These are phyloP conservation scores for Diaporthe citriasiana DNA, from an alignment of 2,329 filamentous ascomycete genomes.

Conservation along the genomic window DNA sequence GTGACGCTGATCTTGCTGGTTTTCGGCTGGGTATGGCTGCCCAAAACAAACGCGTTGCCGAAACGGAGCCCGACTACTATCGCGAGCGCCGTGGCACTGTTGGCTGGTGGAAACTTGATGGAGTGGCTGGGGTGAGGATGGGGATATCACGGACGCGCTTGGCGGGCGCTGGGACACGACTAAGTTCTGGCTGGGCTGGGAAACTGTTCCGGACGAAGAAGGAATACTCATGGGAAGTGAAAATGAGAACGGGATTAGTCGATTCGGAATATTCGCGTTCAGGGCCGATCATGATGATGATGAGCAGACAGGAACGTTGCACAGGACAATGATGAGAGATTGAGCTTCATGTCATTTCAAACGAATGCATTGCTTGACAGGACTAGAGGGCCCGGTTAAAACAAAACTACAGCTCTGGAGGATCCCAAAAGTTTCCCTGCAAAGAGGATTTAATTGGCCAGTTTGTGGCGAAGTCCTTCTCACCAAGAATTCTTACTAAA, in stretches of 20 bases:
- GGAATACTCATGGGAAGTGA: conserved; percentile 17
- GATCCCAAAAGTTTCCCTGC: too few species aligned
- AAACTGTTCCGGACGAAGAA: conserved; percentile 17
- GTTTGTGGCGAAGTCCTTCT: too few species aligned
- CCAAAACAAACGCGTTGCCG: conserved; percentile 47
- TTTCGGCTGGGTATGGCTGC: conserved; percentile 26
- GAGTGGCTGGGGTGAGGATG: conserved; percentile 46
- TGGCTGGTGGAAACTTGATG: conserved; percentile 56
- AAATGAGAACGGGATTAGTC: conserved; percentile 24
- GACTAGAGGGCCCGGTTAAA: too few species aligned
- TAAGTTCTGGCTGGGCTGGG: conserved; percentile 48
- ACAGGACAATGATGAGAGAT: not conserved
- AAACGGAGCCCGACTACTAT: conserved; percentile 51
- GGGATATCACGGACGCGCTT: conserved; percentile 44
- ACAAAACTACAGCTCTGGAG: too few species aligned
- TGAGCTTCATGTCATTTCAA: too few species aligned
- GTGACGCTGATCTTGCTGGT: not conserved
- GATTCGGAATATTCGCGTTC: conserved; percentile 3
- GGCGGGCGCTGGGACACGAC: conserved; percentile 43
- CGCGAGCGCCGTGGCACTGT: conserved; percentile 54
- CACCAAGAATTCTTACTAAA: too few species aligned
- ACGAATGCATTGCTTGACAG: too few species aligned
- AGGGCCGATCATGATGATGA: not conserved
- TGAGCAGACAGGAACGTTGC: not conserved
- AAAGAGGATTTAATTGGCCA: too few species aligned